These are phyloP conservation scores for Spergularia azorica DNA, from an alignment of 179 eudicot species.

Conservation along the genomic window DNA sequence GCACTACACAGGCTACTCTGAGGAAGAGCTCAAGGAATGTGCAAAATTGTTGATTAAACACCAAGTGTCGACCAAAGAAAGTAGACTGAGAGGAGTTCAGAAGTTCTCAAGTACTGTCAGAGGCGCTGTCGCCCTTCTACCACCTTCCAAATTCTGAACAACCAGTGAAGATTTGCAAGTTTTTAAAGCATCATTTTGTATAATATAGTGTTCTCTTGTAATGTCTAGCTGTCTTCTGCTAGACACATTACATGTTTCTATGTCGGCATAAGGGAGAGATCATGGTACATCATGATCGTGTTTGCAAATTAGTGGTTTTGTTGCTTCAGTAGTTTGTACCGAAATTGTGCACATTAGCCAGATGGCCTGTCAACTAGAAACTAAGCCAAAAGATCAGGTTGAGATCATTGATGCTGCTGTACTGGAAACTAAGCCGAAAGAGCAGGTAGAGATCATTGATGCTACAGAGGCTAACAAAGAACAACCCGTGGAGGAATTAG, in stretches of 20 bases:
- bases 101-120: constrained; percentile 53
- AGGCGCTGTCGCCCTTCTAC: constrained; percentile 64
- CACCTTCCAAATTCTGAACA: constrained; percentile 40
- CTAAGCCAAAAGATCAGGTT: too few relatives aligned
- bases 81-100: constrained; percentile 60
- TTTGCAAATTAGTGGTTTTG: not conserved
- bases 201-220: not conserved
- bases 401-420: too few relatives aligned
- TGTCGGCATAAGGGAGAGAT: constrained; percentile 15
- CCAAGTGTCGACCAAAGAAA: constrained; percentile 41
- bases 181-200: not conserved
- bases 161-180: constrained; percentile 13
- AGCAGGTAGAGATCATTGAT: constrained; percentile 56
- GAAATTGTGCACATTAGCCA: constrained; percentile 24
- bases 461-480: constrained; percentile 59
- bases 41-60: constrained; percentile 53
- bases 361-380: constrained; percentile 60
- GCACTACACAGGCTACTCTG: constrained; percentile 69
- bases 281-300: constrained; percentile 28
- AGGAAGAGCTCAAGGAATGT: constrained; percentile 63
- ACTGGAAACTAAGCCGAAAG: too few relatives aligned
- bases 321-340: constrained; percentile 14
- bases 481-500: too few relatives aligned
- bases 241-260: not conserved
- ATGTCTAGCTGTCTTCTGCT: not conserved